A percentile compares a stretch with the other conserved stretches of the same genome.
Evolutionary conservation across 2,329 filamentous ascomycete species (phyloP).

Genomic region (Sodiomyces alkalinus): DNA sequence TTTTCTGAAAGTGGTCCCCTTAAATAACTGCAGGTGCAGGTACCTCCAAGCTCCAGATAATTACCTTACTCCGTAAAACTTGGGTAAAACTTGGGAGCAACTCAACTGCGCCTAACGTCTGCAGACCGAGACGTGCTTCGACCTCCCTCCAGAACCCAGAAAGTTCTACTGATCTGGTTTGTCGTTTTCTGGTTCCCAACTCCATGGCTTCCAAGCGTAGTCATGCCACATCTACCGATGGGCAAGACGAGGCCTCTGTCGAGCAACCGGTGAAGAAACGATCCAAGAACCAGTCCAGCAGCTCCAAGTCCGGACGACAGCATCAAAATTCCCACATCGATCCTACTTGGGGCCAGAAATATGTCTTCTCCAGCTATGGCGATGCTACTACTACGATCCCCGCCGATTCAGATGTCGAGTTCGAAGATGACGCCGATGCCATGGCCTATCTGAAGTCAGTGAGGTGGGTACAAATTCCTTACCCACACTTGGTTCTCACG

Average conservation of each 20-base stretch:
- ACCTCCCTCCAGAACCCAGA: no score
- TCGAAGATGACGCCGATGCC: slow-evolving; percentile 52
- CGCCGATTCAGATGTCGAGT: slow-evolving; percentile 44
- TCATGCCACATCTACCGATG: slow-evolving; percentile 14
- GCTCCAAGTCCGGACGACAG: slow-evolving; percentile 21
- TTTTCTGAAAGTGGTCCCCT: no score
- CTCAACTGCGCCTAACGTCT: no score
- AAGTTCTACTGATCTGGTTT: not conserved
- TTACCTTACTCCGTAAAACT: no score
- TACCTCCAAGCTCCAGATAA: no score
- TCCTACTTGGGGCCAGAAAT: slow-evolving; percentile 54
- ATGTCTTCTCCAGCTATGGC: slow-evolving; percentile 52
- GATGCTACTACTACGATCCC: slow-evolving; percentile 27
- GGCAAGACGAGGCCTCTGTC: no score
- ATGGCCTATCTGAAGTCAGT: slow-evolving; percentile 58
- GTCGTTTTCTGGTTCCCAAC: not conserved
- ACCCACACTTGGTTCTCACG: not conserved
- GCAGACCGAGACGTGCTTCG: no score
- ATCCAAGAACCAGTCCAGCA: slow-evolving; percentile 13
- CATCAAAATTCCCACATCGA: slow-evolving; percentile 35
- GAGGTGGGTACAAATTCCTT: slow-evolving; percentile 34
- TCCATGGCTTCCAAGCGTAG: slow-evolving; percentile 21
- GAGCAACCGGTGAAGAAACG: slow-evolving; percentile 10
- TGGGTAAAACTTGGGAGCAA: no score
- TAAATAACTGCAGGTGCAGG: no score